Evolutionary conservation across 164 flowering plant species (phyloP), one percentile per base, ranked within the genome.

Genomic region (Santalum album): DNA sequence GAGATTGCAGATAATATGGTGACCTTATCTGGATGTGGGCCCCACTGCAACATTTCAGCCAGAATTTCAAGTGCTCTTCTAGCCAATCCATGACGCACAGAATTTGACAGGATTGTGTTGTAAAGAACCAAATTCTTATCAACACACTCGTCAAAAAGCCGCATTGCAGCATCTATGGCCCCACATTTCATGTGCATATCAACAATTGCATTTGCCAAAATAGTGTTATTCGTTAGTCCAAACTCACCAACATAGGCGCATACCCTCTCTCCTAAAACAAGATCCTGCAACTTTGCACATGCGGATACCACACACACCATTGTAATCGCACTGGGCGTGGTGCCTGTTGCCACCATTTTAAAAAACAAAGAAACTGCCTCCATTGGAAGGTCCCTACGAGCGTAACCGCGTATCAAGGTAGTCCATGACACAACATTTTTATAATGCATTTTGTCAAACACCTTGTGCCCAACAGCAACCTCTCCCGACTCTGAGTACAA

Each of bases 151-250:
- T 70, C 67, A 56, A 77, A 78, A 17, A 83, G 57, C 55, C 14
- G 61, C 45, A 47, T 71, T 16, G 83, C 86, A 20, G 39, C 50
- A 23, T 70, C 78, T 29, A 22, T 39, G 1, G 60, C 64, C 15
- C 80, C 78, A 61, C 87, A 84, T 53, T 81, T 84, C 80, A 76
- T 74, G 62, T 72, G 78, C 87, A 84, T 79, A 40, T 84, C 87
- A 11, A 79, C 78, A 42, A 78, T 58, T 0, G 82, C 73, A 70
- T 74, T 84, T 55, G 64, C 72, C 77, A 81, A 58, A 49, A 65
- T 58, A 9, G 43, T 52, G 64, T 77, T 75, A 34, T 61, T 42
- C 46, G 63, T 46, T 20, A 79, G 24, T 11, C 73, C 68, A 1
- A 59, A 55, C 39, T 68, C 59, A 2, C 55, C 63, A 42, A 79